Evolutionary conservation across 139 green algal species (phyloP), one percentile per base, ranked within the genome.

Genomic region (Tetraselmis striata): DNA sequence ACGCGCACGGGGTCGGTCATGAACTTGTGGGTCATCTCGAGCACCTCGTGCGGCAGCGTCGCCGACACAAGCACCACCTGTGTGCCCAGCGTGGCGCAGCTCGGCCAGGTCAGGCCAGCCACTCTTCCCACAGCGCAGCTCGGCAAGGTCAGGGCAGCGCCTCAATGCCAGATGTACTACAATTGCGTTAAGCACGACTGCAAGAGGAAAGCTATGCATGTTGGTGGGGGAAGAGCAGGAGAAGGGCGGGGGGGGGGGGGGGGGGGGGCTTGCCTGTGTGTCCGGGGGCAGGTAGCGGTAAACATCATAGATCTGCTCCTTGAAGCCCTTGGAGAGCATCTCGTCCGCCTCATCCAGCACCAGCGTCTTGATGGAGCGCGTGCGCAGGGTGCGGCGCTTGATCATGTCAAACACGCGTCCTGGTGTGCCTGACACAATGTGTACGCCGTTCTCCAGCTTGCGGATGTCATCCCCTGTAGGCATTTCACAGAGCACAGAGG

Each of bases 261-360:
- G n/a, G n/a, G n/a, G n/a, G n/a, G n/a, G n/a, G n/a, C n/a, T n/a
- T n/a, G n/a, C n/a, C n/a, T n/a, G n/a, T 18, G 45, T 67, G 45
- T 67, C 45, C 11, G 45, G 45, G 45, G 45, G 45, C 24, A 80
- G 29, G 29, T 86, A 91, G 74, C 95, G 85, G 89, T 99, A 99
- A 31, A 99, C 94, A 86, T 99, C 96, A 83, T 99, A 99, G 84
- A 99, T 99, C 89, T 99, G 97, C 89, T 99, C 97, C 87, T 97
- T 98, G 91, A 99, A 99, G 59, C 97, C 96, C 85, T 97, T 94
- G 85, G 86, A 93, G 28, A 99, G 91, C 97, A 99, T 99, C 90
- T 99, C 97, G 82, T 99, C 97, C 26, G 97, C 96, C 87, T 99
- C 96, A 81, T 99, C 96, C 74, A 97, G 89, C 32, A 96, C 83